Conservation (phyloP, 202 grass and related monocot genomes). For the Digitaria exilis region DNA sequence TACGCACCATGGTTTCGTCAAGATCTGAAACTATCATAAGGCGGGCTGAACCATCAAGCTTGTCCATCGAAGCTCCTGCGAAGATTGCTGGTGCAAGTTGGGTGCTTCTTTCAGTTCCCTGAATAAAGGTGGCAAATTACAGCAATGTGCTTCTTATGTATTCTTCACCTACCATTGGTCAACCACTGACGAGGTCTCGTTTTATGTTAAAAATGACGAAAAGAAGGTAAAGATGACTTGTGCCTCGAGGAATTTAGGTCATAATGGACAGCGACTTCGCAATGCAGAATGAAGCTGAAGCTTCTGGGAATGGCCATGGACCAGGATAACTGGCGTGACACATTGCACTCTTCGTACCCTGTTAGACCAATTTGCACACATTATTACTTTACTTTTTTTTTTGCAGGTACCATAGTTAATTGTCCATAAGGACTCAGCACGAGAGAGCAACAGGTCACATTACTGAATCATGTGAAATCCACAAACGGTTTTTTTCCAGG, state of each 20-base stretch:
- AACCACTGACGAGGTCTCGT: conserved; percentile 5
- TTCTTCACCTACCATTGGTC: conserved; percentile 22
- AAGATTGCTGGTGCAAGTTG: conserved; percentile 1
- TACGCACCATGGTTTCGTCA: conserved; percentile 73
- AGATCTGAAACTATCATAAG: conserved; percentile 87
- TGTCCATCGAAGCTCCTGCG: conserved; percentile 52
- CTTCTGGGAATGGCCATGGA: neutral
- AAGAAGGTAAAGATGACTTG: neutral
- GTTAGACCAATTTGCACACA: neutral
- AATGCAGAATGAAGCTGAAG: neutral
- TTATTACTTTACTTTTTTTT: too few relatives aligned
- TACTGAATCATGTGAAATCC: conserved; percentile 6
- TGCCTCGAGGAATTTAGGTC: neutral
- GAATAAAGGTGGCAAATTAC: neutral
- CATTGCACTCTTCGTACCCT: neutral
- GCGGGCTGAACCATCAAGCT: conserved; percentile 49
- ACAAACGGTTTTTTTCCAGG: neutral
- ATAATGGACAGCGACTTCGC: neutral
- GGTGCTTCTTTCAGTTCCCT: conserved; percentile 15
- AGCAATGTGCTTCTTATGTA: neutral
- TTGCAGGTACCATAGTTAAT: neutral
- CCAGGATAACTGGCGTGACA: neutral
- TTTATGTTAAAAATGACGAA: neutral
- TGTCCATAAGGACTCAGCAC: neutral
- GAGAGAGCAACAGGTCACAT: neutral